Conservation (phyloP, 352 stramenopile species). For the Phytophthora sp. region DNA sequence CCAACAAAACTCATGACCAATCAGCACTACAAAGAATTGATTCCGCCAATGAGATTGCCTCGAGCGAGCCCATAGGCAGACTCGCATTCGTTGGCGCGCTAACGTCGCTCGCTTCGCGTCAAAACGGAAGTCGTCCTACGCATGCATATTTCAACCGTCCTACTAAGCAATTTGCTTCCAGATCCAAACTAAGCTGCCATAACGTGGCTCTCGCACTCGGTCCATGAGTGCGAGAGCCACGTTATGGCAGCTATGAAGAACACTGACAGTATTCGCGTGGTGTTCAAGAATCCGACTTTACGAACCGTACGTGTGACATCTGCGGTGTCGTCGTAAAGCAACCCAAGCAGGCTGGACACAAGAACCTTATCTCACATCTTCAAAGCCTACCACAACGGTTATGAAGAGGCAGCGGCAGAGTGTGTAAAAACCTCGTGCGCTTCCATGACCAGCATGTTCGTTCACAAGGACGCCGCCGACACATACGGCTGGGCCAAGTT, state of each 20-base stretch:
- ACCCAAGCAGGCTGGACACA: not conserved
- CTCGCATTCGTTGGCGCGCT: not conserved
- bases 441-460: conserved; percentile 5
- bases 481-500: conserved; percentile 13
- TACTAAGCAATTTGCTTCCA: not conserved
- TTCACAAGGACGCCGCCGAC: conserved; percentile 5
- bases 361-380: not conserved
- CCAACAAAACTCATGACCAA: not conserved
- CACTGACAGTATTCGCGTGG: not conserved
- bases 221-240: too few species aligned
- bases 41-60: not conserved
- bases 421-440: not conserved
- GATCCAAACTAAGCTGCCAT: not conserved
- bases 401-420: not conserved
- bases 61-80: not conserved
- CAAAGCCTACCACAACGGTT: not conserved
- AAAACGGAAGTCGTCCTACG: not conserved
- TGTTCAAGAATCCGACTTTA: not conserved
- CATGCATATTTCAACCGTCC: not conserved
- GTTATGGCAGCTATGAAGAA: too few species aligned
- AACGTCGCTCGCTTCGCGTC: not conserved
- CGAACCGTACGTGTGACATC: not conserved
- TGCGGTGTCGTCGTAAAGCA: not conserved
- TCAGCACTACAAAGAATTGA: not conserved
- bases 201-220: not conserved